Percentiles rank a stretch among this genome's conserved stretches.
phyloP scores from a whole-genome alignment of 371 early-diverging fungal species.

The Circinella umbellata region DNA sequence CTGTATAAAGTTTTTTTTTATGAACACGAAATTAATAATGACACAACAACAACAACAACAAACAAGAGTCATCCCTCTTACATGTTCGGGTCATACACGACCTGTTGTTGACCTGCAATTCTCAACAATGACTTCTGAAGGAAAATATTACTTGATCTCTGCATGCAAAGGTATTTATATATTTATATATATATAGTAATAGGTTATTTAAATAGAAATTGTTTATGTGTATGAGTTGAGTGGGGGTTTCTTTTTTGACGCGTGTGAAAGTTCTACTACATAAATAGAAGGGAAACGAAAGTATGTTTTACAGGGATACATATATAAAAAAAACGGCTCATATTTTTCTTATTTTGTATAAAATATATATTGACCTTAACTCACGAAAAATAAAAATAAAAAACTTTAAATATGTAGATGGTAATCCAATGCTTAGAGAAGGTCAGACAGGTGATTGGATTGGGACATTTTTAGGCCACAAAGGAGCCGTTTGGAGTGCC shows the following conservation, averaged over 20 bases:
- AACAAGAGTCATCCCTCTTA: constrained; percentile 66
- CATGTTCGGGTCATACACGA: constrained; percentile 87
- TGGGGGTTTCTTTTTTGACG: too few relatives aligned
- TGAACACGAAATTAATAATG: constrained; percentile 1
- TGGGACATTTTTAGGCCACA: constrained; percentile 87
- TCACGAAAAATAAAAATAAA: background rate
- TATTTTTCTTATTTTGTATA: too few relatives aligned
- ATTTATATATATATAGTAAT: background rate
- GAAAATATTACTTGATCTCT: constrained; percentile 78
- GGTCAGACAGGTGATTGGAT: constrained; percentile 92
- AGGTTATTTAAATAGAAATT: too few relatives aligned
- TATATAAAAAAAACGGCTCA: background rate
- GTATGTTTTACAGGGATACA: background rate
- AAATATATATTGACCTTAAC: background rate
- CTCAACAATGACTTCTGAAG: constrained; percentile 69
- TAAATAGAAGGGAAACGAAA: background rate
- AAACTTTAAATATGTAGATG: constrained; percentile 54
- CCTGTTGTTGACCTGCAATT: constrained; percentile 89
- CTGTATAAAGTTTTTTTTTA: background rate
- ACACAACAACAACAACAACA: background rate
- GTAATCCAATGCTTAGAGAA: constrained; percentile 84
- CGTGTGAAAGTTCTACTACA: background rate
- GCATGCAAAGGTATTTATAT: constrained; percentile 81
- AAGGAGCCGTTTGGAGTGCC: constrained; percentile 93
- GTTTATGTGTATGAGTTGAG: too few relatives aligned